phyloP scores from a whole-genome alignment of 305 asterid species.

The Fraxinus ornus region DNA sequence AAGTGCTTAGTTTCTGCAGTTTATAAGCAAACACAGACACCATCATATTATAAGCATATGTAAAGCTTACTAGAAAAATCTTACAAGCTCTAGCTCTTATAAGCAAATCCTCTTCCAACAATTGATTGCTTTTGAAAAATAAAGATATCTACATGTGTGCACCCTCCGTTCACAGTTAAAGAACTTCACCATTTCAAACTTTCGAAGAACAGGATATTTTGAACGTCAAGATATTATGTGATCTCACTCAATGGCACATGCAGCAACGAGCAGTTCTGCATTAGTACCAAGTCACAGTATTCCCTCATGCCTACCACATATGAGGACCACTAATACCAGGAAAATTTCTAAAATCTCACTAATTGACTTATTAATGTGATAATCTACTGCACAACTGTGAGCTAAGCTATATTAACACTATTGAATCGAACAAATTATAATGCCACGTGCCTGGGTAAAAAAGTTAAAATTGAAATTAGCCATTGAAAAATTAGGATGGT shows the following conservation, averaged over 20 bases:
- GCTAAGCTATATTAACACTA: slow-evolving; percentile 14
- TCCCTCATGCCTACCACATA: neutral
- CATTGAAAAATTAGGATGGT: neutral
- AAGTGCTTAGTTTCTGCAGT: neutral
- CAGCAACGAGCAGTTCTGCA: neutral
- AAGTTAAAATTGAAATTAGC: neutral
- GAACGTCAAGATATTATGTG: neutral
- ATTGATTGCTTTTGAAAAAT: neutral
- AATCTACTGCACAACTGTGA: neutral
- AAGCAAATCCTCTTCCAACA: neutral
- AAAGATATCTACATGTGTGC: neutral
- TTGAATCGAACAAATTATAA: neutral
- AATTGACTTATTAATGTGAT: neutral
- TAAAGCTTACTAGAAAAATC: neutral
- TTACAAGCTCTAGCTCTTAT: neutral
- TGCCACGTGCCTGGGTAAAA: slow-evolving; percentile 1
- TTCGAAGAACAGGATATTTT: neutral
- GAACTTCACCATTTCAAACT: neutral
- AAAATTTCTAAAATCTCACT: slow-evolving; percentile 3
- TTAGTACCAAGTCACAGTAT: neutral
- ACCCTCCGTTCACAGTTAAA: neutral
- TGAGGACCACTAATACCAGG: neutral
- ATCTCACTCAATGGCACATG: neutral
- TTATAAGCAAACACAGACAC: neutral
- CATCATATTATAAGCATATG: neutral